Percentiles rank a stretch among this genome's conserved stretches.
phyloP scores from a whole-genome alignment of 768 basidiomycete species.

The Agaricus blazei region DNA sequence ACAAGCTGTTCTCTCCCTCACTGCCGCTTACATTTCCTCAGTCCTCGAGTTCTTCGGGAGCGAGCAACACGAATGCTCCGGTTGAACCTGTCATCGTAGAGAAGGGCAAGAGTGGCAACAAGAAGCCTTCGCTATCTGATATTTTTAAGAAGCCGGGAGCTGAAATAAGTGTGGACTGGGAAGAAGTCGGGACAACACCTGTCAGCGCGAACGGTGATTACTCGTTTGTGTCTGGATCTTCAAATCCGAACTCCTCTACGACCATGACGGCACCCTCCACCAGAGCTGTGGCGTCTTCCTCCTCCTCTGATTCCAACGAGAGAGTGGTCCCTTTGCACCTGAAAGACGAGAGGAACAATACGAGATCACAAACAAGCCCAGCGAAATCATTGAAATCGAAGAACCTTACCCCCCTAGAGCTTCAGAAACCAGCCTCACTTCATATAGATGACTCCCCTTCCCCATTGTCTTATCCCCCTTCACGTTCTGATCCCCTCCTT shows the following conservation, averaged over 20 bases:
- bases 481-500: slow-evolving; percentile 51
- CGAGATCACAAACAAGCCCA: slow-evolving; percentile 21
- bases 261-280: background rate
- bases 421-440: slow-evolving; percentile 14
- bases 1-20: slow-evolving; percentile 46
- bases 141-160: slow-evolving; percentile 56
- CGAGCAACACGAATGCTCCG: background rate
- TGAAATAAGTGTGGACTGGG: slow-evolving; percentile 59
- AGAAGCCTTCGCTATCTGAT: slow-evolving; percentile 68
- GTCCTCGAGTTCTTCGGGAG: slow-evolving; percentile 11
- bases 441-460: slow-evolving; percentile 29
- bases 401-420: slow-evolving; percentile 27
- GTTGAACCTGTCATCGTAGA: background rate
- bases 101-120: slow-evolving; percentile 29
- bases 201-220: slow-evolving; percentile 28
- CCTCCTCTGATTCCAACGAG: slow-evolving; percentile 8
- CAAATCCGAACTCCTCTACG: slow-evolving; percentile 8
- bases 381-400: slow-evolving; percentile 39
- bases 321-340: slow-evolving; percentile 2
- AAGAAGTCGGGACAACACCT: slow-evolving; percentile 52
- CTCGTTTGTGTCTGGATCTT: slow-evolving; percentile 2
- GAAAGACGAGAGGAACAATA: slow-evolving; percentile 14
- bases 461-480: slow-evolving; percentile 33
- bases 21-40: slow-evolving; percentile 21
- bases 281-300: slow-evolving; percentile 8